A percentile compares a stretch with the other conserved stretches of the same genome.
These are phyloP conservation scores for Starmerella lactis-condensi DNA, from an alignment of 805 yeast species.

Conservation along the genomic window DNA sequence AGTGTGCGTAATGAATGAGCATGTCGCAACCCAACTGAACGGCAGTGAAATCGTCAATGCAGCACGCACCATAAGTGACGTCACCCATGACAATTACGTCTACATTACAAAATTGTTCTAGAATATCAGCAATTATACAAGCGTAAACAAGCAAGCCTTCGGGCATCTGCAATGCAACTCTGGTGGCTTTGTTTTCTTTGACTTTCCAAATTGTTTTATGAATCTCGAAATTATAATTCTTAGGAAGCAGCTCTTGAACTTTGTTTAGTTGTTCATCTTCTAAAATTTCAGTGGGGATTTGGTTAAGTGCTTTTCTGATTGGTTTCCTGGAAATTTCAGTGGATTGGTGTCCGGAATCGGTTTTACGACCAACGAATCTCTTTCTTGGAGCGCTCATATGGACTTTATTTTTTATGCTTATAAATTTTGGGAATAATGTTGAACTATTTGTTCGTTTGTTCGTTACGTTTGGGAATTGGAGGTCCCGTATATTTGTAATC, in stretches of 20 bases:
- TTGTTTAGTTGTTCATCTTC: conserved; percentile 65
- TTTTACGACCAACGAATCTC: conserved; percentile 42
- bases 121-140: conserved; percentile 70
- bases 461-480: too few species aligned
- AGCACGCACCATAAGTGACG: conserved; percentile 96
- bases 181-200: conserved; percentile 46
- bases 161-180: conserved; percentile 94
- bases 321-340: conserved; percentile 18
- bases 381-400: conserved; percentile 22
- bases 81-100: conserved; percentile 95
- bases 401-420: too few species aligned
- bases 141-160: conserved; percentile 86
- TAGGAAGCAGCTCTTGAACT: conserved; percentile 65
- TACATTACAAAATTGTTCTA: conserved; percentile 75
- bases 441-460: too few species aligned
- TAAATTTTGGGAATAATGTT: neutral
- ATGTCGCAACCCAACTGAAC: conserved; percentile 83
- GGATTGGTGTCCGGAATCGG: conserved; percentile 4
- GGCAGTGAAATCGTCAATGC: conserved; percentile 93
- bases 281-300: conserved; percentile 72
- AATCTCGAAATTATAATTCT: conserved; percentile 86
- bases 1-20: conserved; percentile 91
- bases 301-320: conserved; percentile 39
- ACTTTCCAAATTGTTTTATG: conserved; percentile 94
- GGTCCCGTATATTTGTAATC: too few species aligned